Conservation (phyloP, 495 filamentous ascomycete species). For the Xylaria curta region DNA sequence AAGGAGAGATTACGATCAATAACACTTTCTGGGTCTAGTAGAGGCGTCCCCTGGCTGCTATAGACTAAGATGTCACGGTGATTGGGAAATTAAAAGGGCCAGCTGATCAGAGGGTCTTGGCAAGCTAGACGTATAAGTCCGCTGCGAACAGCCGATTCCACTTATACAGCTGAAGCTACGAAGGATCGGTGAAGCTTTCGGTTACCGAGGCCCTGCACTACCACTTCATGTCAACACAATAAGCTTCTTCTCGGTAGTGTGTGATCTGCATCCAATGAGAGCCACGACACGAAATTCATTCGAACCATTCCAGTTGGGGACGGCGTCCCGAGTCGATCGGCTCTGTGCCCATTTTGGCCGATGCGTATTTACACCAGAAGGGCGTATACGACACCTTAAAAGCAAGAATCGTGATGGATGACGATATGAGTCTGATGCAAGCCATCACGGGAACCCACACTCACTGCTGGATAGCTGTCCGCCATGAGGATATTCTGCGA, state of each 20-base stretch:
- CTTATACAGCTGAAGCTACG: neutral
- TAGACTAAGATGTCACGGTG: neutral
- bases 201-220: neutral
- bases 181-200: neutral
- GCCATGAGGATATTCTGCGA: neutral
- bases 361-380: neutral
- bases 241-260: neutral
- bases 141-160: neutral
- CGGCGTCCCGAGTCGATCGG: neutral
- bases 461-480: neutral
- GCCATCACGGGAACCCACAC: neutral
- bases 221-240: neutral
- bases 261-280: neutral
- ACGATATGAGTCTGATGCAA: neutral
- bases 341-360: neutral
- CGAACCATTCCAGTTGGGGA: neutral
- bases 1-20: neutral
- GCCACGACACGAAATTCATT: neutral
- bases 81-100: neutral
- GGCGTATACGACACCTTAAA: neutral
- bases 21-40: neutral
- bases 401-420: neutral
- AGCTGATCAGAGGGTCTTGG: neutral
- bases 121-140: neutral
- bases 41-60: neutral